Evolutionary conservation across 805 yeast genomes (phyloP).

Genomic region (Metschnikowia arizonensis): DNA sequence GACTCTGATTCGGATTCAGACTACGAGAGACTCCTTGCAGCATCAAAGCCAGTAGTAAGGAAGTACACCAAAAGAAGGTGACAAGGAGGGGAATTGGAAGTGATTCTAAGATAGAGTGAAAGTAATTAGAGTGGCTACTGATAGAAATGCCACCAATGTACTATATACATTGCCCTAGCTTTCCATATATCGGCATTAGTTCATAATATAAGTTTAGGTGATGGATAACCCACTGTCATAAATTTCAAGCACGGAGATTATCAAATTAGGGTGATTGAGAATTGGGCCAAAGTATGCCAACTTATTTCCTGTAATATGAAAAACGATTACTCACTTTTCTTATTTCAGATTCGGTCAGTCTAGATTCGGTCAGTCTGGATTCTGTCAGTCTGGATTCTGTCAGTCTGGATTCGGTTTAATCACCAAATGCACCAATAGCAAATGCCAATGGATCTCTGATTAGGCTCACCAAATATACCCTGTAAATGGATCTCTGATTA

Average conservation of each 20-base stretch:
- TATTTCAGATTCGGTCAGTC: too few species aligned
- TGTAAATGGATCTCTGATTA: neutral
- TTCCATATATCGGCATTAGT: neutral
- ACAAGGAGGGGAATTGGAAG: neutral
- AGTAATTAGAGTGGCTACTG: too few species aligned
- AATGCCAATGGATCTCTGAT: neutral
- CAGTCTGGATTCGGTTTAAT: too few species aligned
- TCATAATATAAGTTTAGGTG: neutral
- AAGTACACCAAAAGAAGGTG: constrained; percentile 12
- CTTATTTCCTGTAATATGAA: too few species aligned
- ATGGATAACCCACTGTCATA: neutral
- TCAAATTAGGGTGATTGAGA: too few species aligned
- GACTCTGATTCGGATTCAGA: constrained; percentile 18
- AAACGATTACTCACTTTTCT: too few species aligned
- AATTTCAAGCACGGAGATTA: neutral
- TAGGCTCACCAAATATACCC: too few species aligned
- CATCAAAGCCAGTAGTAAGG: constrained; percentile 10
- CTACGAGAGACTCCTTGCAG: constrained; percentile 16
- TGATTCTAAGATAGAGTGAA: too few species aligned
- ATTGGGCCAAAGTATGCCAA: too few species aligned
- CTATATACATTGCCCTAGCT: neutral
- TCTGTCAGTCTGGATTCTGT: too few species aligned
- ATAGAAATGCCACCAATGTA: neutral
- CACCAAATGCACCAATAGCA: too few species aligned
- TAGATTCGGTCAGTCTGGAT: too few species aligned